Percentiles rank a stretch among this genome's conserved stretches.
Evolutionary conservation across 148 eudicot genomes (phyloP).

Genomic region (Dysphania ambrosioides): DNA sequence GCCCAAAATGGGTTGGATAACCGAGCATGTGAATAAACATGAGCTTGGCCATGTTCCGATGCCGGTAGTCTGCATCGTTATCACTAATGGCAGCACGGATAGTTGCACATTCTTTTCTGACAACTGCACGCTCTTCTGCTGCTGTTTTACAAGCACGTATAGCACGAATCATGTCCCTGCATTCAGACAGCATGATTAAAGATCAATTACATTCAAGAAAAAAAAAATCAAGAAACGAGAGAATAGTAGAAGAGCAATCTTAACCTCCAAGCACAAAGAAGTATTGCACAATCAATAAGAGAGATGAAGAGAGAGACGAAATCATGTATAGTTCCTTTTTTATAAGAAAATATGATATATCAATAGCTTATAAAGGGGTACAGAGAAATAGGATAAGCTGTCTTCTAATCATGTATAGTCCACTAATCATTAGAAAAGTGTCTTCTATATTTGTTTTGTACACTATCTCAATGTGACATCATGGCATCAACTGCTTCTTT

Average conservation of each 20-base stretch:
- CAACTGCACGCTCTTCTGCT: conserved; percentile 98
- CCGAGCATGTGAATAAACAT: conserved; percentile 99
- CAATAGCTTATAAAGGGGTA: no score
- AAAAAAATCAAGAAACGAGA: background rate
- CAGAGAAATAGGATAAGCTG: no score
- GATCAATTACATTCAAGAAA: background rate
- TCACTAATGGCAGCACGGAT: conserved; percentile 93
- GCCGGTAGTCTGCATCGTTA: conserved; percentile 87
- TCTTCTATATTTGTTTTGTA: background rate
- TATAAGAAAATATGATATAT: no score
- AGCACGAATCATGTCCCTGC: conserved; percentile 98
- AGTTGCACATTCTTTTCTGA: conserved; percentile 95
- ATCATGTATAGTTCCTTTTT: no score
- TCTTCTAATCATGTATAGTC: no score
- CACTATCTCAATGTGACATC: no score
- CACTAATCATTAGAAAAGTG: background rate
- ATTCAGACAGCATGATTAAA: conserved; percentile 20
- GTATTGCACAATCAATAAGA: background rate
- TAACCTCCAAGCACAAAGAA: background rate
- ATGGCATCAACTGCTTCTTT: no score
- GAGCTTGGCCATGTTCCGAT: conserved; percentile 95
- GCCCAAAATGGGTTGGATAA: conserved; percentile 98
- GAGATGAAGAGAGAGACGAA: background rate
- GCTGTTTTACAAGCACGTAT: conserved; percentile 98
- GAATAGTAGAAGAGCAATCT: background rate